A percentile compares a stretch with the other conserved stretches of the same genome.
Evolutionary conservation across 257 asterid genomes (phyloP).

Genomic region (Primulina eburnea): DNA sequence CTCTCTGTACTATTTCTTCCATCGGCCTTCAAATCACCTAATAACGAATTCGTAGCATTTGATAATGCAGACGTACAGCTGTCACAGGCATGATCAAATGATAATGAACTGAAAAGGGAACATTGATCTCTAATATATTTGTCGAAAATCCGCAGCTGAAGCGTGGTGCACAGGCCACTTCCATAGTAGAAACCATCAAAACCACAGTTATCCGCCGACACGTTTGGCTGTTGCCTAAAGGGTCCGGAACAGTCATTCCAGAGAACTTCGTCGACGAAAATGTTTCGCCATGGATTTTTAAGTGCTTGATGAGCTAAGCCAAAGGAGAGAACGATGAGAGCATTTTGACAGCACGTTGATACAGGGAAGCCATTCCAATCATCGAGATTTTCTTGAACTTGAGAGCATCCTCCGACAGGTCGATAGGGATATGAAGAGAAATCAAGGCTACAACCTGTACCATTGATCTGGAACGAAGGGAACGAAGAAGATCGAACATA

Average conservation of each 20-base stretch:
- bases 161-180: conserved; percentile 38
- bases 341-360: conserved; percentile 62
- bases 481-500: conserved; percentile 24
- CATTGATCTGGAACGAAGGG: conserved; percentile 32
- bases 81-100: conserved; percentile 46
- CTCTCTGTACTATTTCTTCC: conserved; percentile 29
- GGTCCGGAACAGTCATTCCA: conserved; percentile 42
- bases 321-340: conserved; percentile 36
- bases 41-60: conserved; percentile 25
- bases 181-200: conserved; percentile 38
- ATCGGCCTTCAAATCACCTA: conserved; percentile 7
- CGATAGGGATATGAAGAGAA: conserved; percentile 45
- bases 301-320: conserved; percentile 52
- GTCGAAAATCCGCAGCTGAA: conserved; percentile 27
- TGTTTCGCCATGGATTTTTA: conserved; percentile 17
- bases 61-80: conserved; percentile 37
- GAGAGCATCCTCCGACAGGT: conserved; percentile 62
- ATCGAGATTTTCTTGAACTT: conserved; percentile 26
- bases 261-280: conserved; percentile 42
- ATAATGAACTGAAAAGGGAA: conserved; percentile 34
- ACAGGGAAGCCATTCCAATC: conserved; percentile 54
- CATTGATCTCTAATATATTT: conserved; percentile 32
- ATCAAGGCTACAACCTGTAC: conserved; percentile 40
- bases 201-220: conserved; percentile 47
- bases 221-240: conserved; percentile 42